Base-by-base conservation (phyloP, 306 rosid genomes). In the Quercus parvula region DNA sequence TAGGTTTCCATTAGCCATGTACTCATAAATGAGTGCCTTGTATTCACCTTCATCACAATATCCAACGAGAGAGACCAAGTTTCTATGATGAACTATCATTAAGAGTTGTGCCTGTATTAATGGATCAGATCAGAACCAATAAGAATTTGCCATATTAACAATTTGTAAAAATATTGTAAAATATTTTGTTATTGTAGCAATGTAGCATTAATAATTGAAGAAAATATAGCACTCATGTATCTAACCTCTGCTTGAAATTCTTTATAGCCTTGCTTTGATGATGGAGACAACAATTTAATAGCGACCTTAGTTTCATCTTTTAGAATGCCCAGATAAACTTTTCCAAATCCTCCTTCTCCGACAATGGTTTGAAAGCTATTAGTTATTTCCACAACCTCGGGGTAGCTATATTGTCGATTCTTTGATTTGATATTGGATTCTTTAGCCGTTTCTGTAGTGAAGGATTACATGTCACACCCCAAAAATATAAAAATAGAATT, bases 281-380 rank as follows among this genome's bases (percentile, higher is more conserved):
- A 51, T 2, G 64, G 5, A 3, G 75, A 54, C 0, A 83, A 79
- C 51, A 27, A 46, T 62, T 83, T 76, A 6, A 73, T 74, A 0
- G 88, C 88, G 68, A 86, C 90, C 75, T 79, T 33, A 52, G 51
- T 62, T 14, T 31, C 81, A 73, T 77, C 70, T 7, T 69, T 18
- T 8, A 85, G 54, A 17, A 11, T 20, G 30, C 87, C 89, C 14
- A 20, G 56, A 49, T 81, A 83, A 27, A 85, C 92, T n/a, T 80
- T 76, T 49, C 87, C 92, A 75, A 88, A 86, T 71, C 88, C 92
- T 33, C 92, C 88, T 79, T 61, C 71, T 22, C 88, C 89, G 20
- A 88, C 63, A 33, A 57, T 3, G 13, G 74, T 69, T n/a, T 70
- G 6, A 46, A 83, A 75, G 62, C 78, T 75, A 63, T 63, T 15